A percentile compares a stretch with the other conserved stretches of the same genome.
phyloP scores from a whole-genome alignment of 352 stramenopile genomes.

The Globisporangium sylvaticum region DNA sequence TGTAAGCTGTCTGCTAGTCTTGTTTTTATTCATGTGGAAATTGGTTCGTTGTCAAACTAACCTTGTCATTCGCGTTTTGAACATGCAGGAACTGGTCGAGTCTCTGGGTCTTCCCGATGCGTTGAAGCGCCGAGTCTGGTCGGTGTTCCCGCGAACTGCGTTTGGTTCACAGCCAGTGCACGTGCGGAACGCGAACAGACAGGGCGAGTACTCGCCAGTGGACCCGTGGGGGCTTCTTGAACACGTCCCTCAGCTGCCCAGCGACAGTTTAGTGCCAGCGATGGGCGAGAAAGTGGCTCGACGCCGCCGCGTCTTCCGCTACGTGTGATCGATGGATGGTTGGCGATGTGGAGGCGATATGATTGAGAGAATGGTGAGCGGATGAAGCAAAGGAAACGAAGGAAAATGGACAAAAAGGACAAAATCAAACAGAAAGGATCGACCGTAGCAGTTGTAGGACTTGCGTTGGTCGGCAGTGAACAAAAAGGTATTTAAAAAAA shows the following conservation, averaged over 20 bases:
- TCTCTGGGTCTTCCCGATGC: slow-evolving; percentile 49
- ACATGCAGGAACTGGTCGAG: slow-evolving; percentile 59
- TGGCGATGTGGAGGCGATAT: not conserved
- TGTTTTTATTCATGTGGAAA: slow-evolving; percentile 10
- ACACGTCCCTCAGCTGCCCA: slow-evolving; percentile 65
- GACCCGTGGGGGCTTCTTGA: slow-evolving; percentile 80
- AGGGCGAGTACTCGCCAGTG: slow-evolving; percentile 31
- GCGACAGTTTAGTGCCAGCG: slow-evolving; percentile 44
- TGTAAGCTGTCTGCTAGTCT: slow-evolving; percentile 34
- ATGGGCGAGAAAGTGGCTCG: slow-evolving; percentile 47
- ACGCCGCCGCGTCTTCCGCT: slow-evolving; percentile 65
- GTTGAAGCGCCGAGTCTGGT: slow-evolving; percentile 66
- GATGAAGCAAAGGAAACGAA: not conserved
- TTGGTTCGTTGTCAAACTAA: not conserved
- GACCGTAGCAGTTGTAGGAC: not conserved
- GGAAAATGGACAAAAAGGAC: slow-evolving; percentile 1
- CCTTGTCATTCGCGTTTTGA: not conserved
- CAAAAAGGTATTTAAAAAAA: slow-evolving; percentile 29
- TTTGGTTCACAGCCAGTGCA: slow-evolving; percentile 28
- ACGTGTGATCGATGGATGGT: slow-evolving; percentile 32
- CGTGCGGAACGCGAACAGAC: slow-evolving; percentile 16
- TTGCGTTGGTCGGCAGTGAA: slow-evolving; percentile 6
- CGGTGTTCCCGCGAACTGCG: slow-evolving; percentile 54
- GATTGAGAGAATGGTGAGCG: not conserved
- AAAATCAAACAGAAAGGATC: not conserved